Conservation (phyloP, 768 basidiomycete genomes). For the Zangia roseola region DNA sequence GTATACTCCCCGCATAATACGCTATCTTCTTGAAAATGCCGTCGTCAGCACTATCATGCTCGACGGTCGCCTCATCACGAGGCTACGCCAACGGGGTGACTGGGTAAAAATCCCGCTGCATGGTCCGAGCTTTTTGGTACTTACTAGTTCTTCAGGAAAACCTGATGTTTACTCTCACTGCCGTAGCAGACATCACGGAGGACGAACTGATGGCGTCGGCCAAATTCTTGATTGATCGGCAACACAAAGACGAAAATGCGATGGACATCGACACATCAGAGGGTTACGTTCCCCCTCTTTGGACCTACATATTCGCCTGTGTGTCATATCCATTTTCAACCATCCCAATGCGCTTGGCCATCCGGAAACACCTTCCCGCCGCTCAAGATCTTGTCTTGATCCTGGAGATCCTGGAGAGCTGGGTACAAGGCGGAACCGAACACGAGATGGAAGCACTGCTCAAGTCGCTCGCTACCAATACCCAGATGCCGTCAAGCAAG, state of each 20-base stretch:
- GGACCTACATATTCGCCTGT: slow-evolving; percentile 37
- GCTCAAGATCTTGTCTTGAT: slow-evolving; percentile 39
- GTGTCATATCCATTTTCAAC: slow-evolving; percentile 42
- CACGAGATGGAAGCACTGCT: slow-evolving; percentile 21
- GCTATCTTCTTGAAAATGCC: slow-evolving; percentile 54
- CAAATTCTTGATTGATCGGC: slow-evolving; percentile 39
- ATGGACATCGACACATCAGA: slow-evolving; percentile 39
- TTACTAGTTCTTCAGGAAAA: slow-evolving; percentile 25
- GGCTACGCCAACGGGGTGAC: slow-evolving; percentile 54
- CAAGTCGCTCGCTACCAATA: slow-evolving; percentile 19
- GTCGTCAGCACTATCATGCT: slow-evolving; percentile 64
- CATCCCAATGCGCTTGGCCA: slow-evolving; percentile 40
- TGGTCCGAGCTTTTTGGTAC: background rate
- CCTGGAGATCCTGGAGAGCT: slow-evolving; percentile 37
- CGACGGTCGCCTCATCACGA: slow-evolving; percentile 53
- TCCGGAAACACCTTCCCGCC: slow-evolving; percentile 40
- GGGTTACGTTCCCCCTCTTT: slow-evolving; percentile 33
- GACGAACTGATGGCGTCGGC: slow-evolving; percentile 57
- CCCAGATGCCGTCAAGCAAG: slow-evolving; percentile 13
- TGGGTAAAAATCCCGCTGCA: slow-evolving; percentile 50
- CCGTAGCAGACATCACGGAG: slow-evolving; percentile 65
- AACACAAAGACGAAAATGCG: slow-evolving; percentile 28
- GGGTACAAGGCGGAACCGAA: slow-evolving; percentile 37
- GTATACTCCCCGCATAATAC: slow-evolving; percentile 58
- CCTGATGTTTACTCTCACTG: slow-evolving; percentile 50